phyloP scores from a whole-genome alignment of 1,139 yeast genomes.

The Pichiaceae sp. region DNA sequence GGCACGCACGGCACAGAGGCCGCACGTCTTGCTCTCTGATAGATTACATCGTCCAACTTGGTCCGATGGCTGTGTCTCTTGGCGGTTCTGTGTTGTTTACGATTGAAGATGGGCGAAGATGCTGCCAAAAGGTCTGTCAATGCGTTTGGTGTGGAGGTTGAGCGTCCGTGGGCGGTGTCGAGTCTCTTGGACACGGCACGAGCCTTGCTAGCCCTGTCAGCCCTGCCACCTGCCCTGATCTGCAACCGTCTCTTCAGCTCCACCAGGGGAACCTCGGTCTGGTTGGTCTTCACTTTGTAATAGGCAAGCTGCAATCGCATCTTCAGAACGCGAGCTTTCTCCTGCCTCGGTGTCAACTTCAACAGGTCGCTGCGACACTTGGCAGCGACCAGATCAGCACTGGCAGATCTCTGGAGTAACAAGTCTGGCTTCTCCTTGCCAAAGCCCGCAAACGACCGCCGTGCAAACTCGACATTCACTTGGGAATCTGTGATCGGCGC shows the following conservation, averaged over 20 bases:
- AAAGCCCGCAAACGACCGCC: background rate
- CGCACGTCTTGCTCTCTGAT: background rate
- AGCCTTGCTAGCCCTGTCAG: background rate
- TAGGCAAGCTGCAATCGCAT: slow-evolving; percentile 70
- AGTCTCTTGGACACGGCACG: background rate
- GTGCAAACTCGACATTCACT: slow-evolving; percentile 3
- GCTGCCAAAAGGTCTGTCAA: slow-evolving; percentile 25
- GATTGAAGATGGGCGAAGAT: slow-evolving; percentile 24
- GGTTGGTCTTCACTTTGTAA: slow-evolving; percentile 60
- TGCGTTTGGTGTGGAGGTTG: slow-evolving; percentile 10
- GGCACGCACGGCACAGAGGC: background rate
- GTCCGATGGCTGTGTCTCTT: background rate
- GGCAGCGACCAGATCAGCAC: background rate
- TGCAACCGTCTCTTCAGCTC: slow-evolving; percentile 13
- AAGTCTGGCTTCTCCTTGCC: background rate
- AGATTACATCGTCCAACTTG: slow-evolving; percentile 1
- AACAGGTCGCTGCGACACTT: background rate
- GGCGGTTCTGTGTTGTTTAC: background rate
- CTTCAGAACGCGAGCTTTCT: slow-evolving; percentile 53
- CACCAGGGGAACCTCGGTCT: slow-evolving; percentile 29
- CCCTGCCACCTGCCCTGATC: background rate
- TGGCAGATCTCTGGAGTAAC: slow-evolving; percentile 6
- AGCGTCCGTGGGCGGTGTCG: slow-evolving; percentile 1
- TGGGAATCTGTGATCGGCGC: slow-evolving; percentile 4
- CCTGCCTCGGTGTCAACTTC: slow-evolving; percentile 17